Evolutionary conservation across 1,139 yeast species (phyloP).

Genomic region (Kazachstania sp.): DNA sequence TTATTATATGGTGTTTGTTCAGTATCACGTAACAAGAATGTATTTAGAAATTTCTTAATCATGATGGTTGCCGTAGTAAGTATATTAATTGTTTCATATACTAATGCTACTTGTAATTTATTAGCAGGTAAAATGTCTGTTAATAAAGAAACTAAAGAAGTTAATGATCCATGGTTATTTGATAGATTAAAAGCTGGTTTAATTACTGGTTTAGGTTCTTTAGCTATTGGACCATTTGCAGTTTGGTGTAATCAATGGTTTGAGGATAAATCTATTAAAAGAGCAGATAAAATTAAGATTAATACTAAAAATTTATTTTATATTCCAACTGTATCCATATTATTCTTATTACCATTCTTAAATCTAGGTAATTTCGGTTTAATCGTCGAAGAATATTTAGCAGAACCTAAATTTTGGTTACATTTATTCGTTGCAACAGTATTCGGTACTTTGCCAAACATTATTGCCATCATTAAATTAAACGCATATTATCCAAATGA

Average conservation of each 20-base stretch:
- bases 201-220: constrained; percentile 23
- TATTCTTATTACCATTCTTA: constrained; percentile 19
- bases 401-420: constrained; percentile 7
- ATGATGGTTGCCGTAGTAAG: constrained; percentile 20
- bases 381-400: neutral
- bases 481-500: constrained; percentile 22
- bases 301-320: constrained; percentile 1
- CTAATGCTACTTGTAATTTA: constrained; percentile 23
- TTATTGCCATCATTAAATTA: constrained; percentile 20
- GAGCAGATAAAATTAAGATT: neutral
- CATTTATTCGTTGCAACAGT: constrained; percentile 9
- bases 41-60: constrained; percentile 18
- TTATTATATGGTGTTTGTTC: constrained; percentile 21
- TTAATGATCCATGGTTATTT: constrained; percentile 26
- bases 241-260: constrained; percentile 22
- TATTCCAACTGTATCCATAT: constrained; percentile 11
- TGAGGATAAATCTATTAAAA: neutral
- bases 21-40: constrained; percentile 15
- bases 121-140: constrained; percentile 23
- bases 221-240: constrained; percentile 24
- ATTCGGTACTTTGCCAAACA: constrained; percentile 22
- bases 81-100: constrained; percentile 20
- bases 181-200: constrained; percentile 26
- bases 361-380: constrained; percentile 6
- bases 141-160: constrained; percentile 23